Percentiles rank a stretch among this genome's conserved stretches.
Evolutionary conservation across 1,139 yeast species (phyloP).

Genomic region (Geotrichum fermentans): DNA sequence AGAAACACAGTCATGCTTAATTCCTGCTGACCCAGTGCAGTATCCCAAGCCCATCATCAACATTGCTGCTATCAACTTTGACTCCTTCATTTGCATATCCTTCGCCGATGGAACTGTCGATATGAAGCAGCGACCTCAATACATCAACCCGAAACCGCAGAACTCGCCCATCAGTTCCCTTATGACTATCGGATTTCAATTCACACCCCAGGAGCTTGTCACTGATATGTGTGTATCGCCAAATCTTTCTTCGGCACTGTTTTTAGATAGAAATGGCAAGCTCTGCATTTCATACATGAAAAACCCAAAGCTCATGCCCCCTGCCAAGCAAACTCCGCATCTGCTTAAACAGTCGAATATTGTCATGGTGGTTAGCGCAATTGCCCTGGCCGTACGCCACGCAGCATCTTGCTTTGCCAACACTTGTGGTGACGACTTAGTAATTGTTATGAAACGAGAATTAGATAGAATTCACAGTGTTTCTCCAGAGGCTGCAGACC

Average conservation of each 20-base stretch:
- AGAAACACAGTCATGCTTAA: constrained; percentile 12
- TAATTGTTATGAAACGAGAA: constrained; percentile 48
- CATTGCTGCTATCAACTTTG: constrained; percentile 25
- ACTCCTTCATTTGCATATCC: constrained; percentile 24
- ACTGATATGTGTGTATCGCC: constrained; percentile 52
- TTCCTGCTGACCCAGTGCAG: constrained; percentile 8
- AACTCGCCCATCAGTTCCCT: constrained; percentile 41
- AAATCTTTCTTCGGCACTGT: constrained; percentile 48
- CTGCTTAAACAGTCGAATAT: constrained; percentile 13
- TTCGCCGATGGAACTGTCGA: constrained; percentile 28
- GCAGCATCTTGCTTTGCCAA: constrained; percentile 64
- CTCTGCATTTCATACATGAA: constrained; percentile 24
- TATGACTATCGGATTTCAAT: constrained; percentile 55
- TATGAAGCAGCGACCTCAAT: constrained; percentile 23
- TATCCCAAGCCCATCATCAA: constrained; percentile 20
- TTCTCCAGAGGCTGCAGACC: constrained; percentile 20
- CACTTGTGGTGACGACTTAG: constrained; percentile 60
- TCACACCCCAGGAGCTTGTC: constrained; percentile 40
- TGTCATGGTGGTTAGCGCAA: constrained; percentile 40
- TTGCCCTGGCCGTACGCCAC: constrained; percentile 60
- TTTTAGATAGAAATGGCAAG: constrained; percentile 30
- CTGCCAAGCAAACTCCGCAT: constrained; percentile 15
- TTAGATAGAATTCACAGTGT: constrained; percentile 23
- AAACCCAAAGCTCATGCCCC: constrained; percentile 16
- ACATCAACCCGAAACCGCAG: constrained; percentile 18